These are phyloP conservation scores for Clavispora fructus DNA, from an alignment of 805 yeast species.

Conservation along the genomic window DNA sequence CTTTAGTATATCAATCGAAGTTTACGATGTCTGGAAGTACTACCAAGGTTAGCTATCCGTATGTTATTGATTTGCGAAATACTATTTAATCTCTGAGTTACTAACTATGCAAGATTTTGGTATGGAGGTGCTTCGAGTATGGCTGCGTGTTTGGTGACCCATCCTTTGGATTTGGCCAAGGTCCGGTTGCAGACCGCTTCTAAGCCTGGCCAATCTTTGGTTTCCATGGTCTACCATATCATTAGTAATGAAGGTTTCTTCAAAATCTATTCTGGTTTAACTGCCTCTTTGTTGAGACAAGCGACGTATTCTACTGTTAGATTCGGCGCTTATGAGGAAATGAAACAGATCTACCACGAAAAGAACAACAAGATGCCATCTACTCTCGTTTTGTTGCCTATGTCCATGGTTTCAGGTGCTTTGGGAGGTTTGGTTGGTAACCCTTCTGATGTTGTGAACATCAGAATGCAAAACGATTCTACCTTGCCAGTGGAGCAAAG, in stretches of 20 bases:
- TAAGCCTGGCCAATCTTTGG: conserved; percentile 57
- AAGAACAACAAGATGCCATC: conserved; percentile 44
- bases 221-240: conserved; percentile 57
- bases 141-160: conserved; percentile 64
- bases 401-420: conserved; percentile 83
- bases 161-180: conserved; percentile 82
- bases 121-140: conserved; percentile 67
- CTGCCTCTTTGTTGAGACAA: conserved; percentile 79
- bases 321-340: conserved; percentile 77
- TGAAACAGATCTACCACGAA: conserved; percentile 50
- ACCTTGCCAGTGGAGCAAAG: conserved; percentile 58
- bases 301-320: conserved; percentile 84
- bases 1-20: background rate
- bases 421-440: conserved; percentile 83
- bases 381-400: conserved; percentile 58
- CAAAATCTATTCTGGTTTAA: conserved; percentile 74
- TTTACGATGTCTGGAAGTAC: conserved; percentile 10
- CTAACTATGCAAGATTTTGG: conserved; percentile 41
- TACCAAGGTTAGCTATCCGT: conserved; percentile 17
- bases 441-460: conserved; percentile 82
- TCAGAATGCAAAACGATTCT: conserved; percentile 87
- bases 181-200: conserved; percentile 80
- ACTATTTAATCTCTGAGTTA: background rate
- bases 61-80: conserved; percentile 4
- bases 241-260: conserved; percentile 58